These are phyloP conservation scores for Annona cherimola DNA, from an alignment of 164 flowering plant species.

Conservation along the genomic window DNA sequence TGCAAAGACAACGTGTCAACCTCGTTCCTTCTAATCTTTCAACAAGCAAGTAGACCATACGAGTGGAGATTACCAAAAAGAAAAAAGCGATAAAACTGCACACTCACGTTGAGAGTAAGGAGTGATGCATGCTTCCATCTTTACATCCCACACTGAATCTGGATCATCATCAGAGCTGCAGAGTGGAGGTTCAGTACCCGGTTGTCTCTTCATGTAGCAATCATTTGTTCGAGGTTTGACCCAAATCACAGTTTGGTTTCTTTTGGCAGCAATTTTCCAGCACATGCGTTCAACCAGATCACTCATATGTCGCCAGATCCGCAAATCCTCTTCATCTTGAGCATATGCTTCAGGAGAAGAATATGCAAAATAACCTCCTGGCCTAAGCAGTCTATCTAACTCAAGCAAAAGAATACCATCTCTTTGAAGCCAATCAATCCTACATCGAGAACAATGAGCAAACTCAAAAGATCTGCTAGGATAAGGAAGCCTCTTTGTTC, in stretches of 20 bases:
- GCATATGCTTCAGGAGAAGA: conserved; percentile 98
- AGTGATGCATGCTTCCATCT: conserved; percentile 82
- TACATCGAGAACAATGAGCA: conserved; percentile 92
- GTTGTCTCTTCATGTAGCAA: conserved; percentile 68
- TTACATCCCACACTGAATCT: conserved; percentile 67
- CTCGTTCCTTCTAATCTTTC: too few relatives aligned
- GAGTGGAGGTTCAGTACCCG: conserved; percentile 79
- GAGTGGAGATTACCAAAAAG: neutral
- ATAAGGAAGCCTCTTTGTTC: conserved; percentile 85
- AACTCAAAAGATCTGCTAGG: conserved; percentile 95
- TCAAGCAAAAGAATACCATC: conserved; percentile 90
- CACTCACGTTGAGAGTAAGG: conserved; percentile 86
- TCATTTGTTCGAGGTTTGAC: conserved; percentile 78
- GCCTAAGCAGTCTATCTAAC: conserved; percentile 82
- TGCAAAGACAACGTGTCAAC: too few relatives aligned
- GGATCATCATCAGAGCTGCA: conserved; percentile 83
- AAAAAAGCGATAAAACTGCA: neutral
- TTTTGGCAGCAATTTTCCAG: conserved; percentile 76
- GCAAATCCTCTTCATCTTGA: conserved; percentile 82
- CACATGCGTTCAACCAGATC: conserved; percentile 89
- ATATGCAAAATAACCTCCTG: conserved; percentile 94
- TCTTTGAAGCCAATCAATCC: conserved; percentile 96
- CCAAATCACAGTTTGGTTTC: conserved; percentile 90
- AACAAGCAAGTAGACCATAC: neutral
- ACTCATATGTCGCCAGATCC: conserved; percentile 87